Percentiles rank a stretch among this genome's conserved stretches.
Conservation (phyloP, 768 basidiomycete genomes). For the Amanita exitialis region DNA sequence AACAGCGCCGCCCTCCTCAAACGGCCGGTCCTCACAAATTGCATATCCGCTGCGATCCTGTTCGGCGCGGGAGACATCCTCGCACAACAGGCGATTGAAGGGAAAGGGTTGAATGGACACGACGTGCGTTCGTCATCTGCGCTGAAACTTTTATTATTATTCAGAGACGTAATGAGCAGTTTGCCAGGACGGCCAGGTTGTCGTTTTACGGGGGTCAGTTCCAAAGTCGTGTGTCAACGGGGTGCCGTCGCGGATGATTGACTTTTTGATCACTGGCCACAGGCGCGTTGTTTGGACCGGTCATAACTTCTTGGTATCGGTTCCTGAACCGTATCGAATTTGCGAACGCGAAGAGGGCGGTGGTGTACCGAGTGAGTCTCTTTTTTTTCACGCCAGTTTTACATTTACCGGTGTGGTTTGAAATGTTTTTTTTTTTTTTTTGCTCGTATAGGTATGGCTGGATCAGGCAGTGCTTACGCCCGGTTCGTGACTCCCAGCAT, state of each 20-base stretch:
- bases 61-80: conserved; percentile 74
- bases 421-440: too few species aligned
- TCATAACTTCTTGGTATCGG: conserved; percentile 75
- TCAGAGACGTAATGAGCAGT: conserved; percentile 20
- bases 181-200: conserved; percentile 51
- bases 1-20: conserved; percentile 48
- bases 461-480: conserved; percentile 79
- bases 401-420: background rate
- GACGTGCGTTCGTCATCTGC: conserved; percentile 42
- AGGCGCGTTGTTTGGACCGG: conserved; percentile 73
- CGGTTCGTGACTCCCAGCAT: conserved; percentile 22
- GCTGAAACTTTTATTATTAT: background rate
- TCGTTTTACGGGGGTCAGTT: conserved; percentile 61
- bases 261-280: background rate
- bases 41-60: conserved; percentile 51
- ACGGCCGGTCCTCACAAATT: conserved; percentile 54
- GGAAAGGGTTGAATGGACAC: conserved; percentile 50
- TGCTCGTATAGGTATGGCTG: conserved; percentile 51
- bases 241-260: background rate
- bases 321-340: conserved; percentile 66
- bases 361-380: conserved; percentile 56
- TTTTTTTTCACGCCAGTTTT: background rate
- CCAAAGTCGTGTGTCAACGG: background rate
- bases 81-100: conserved; percentile 81
- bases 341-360: conserved; percentile 41